Percentiles rank a stretch among this genome's conserved stretches.
Conservation (phyloP, 1,139 yeast species). For the Protomyces macrosporus region DNA sequence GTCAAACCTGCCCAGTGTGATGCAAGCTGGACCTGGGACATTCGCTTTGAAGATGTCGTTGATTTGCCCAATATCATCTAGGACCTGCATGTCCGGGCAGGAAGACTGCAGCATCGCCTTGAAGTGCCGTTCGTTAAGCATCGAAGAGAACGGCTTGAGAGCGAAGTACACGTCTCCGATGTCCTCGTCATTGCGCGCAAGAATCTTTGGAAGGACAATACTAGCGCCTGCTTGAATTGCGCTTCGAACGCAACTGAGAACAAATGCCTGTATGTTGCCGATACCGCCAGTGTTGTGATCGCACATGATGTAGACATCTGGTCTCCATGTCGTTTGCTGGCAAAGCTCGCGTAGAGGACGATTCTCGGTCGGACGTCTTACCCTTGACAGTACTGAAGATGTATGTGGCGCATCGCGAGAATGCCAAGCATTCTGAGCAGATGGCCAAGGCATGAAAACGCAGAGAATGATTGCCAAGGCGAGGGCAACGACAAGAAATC, state of each 20-base stretch:
- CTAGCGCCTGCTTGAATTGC: constrained; percentile 4
- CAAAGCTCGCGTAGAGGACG: background rate
- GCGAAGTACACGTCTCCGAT: constrained; percentile 1
- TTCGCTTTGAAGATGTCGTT: no score
- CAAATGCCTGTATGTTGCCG: constrained; percentile 1
- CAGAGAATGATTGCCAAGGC: no score
- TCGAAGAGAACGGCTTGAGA: background rate
- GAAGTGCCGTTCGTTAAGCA: background rate
- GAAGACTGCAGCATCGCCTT: background rate
- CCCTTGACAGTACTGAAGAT: no score
- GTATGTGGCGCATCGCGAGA: no score
- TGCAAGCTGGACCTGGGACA: background rate
- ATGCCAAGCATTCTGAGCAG: no score
- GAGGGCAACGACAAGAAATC: no score
- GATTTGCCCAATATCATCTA: background rate
- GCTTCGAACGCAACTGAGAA: background rate
- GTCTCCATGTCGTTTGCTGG: background rate
- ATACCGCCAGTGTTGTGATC: constrained; percentile 1
- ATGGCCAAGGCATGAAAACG: no score
- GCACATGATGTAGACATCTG: constrained; percentile 1
- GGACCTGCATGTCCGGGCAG: constrained; percentile 1
- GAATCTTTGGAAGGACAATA: constrained; percentile 2
- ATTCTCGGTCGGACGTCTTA: background rate
- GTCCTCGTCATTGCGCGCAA: background rate
- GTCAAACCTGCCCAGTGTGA: background rate